A percentile compares a stretch with the other conserved stretches of the same genome.
Conservation (phyloP, 176 grass and related monocot genomes). For the Zoysia pacifica region DNA sequence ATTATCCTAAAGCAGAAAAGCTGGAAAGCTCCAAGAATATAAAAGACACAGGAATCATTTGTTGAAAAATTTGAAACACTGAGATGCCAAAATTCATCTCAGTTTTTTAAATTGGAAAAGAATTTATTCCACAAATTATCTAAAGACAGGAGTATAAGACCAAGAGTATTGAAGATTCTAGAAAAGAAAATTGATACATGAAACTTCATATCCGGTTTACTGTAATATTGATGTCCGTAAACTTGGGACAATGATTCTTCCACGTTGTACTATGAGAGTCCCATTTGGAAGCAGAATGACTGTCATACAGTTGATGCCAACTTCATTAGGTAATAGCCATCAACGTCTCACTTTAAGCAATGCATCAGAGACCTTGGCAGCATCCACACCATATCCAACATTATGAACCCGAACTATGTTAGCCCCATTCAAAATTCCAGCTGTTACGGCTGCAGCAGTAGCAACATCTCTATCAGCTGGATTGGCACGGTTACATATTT, state of each 20-base stretch:
- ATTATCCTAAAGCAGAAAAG: not conserved
- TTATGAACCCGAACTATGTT: conserved; percentile 87
- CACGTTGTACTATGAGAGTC: not conserved
- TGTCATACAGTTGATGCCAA: not conserved
- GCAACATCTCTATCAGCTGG: conserved; percentile 70
- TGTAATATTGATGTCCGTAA: conserved; percentile 4
- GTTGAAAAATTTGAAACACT: conserved; percentile 19
- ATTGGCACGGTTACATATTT: conserved; percentile 59
- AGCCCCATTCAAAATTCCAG: conserved; percentile 69
- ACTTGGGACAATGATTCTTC: too few species aligned
- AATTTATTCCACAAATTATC: not conserved
- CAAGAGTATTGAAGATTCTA: not conserved
- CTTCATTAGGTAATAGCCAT: not conserved
- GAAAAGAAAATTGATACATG: not conserved
- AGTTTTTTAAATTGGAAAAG: not conserved
- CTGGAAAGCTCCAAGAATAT: conserved; percentile 4
- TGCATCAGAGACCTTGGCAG: conserved; percentile 65
- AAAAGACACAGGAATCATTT: not conserved
- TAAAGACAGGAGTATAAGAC: not conserved
- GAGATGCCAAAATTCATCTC: not conserved
- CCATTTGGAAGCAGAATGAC: not conserved
- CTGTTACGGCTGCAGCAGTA: conserved; percentile 44
- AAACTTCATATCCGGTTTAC: conserved; percentile 13
- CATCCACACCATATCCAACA: conserved; percentile 56
- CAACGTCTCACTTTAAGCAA: conserved; percentile 32